Evolutionary conservation across 208 protist genomes (phyloP), one percentile per base, ranked within the genome.

Genomic region (Vickermania ingenoplastis): DNA sequence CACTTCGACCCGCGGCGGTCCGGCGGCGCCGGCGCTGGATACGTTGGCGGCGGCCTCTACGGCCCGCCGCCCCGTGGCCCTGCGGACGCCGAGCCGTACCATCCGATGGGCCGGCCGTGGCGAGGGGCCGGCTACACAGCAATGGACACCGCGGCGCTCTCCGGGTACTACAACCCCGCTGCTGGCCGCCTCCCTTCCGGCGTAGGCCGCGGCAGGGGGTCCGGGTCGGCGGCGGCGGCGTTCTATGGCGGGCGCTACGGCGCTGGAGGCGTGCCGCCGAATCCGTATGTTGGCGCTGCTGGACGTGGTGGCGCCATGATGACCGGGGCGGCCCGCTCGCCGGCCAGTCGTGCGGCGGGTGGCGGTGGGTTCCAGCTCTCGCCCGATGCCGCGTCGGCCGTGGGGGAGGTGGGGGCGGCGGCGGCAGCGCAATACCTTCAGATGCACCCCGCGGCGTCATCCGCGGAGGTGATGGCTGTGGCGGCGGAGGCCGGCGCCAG

Each of bases 401-500:
- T 48, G 57, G 26, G 24, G 23, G 36, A 48, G 57, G 5, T 41
- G 36, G 22, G 7, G 23, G 3, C 41, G 24, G 3, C 41, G 36
- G 0, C 57, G 2, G 41, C 57, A 41, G 24, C 36, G 30, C n/a
- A 41, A 21, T 14, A 54, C 45, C 26, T 63, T 5, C 26, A 54
- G 41, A 2, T 5, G 3, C 14, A 41, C n/a, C 53, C 59, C n/a
- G 26, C 48, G 24, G n/a, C 30, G 4, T 22, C 45, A 11, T 27
- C 29, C 59, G 59, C 50, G 3, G 59, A 48, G 14, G 49, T 63
- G 24, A 23, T 48, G 23, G 48, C 45, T n/a, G 53, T 63, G 3
- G 3, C 25, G 26, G 22, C 48, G 3, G 59, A 29, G 13, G 59
- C 50, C 11, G 14, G 22, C 17, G 45, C 28, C n/a, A 3, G 21